These are phyloP conservation scores for Plasmodium ovale DNA, from an alignment of 169 alveolate genomes.

Conservation along the genomic window DNA sequence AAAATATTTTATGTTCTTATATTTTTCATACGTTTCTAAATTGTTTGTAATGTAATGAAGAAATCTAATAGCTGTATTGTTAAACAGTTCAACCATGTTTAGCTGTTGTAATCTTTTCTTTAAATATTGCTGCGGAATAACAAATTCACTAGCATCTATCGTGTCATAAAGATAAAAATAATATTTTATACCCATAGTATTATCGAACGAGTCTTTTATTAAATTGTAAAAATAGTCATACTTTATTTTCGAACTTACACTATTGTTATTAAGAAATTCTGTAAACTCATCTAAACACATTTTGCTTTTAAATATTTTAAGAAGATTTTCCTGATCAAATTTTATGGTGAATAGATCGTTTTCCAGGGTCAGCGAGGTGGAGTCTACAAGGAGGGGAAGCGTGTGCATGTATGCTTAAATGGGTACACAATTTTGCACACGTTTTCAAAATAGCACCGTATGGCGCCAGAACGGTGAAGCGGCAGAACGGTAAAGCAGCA, in stretches of 20 bases:
- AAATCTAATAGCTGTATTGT: conserved; percentile 54
- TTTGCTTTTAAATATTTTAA: conserved; percentile 55
- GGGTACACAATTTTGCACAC: neutral
- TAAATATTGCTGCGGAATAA: conserved; percentile 82
- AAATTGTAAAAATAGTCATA: conserved; percentile 51
- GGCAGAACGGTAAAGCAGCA: too few relatives aligned
- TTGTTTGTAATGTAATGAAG: conserved; percentile 68
- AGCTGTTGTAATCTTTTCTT: conserved; percentile 34
- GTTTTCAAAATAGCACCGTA: too few relatives aligned
- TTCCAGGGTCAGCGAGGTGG: conserved; percentile 35
- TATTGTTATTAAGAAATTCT: conserved; percentile 36
- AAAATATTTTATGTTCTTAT: conserved; percentile 50
- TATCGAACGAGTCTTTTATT: conserved; percentile 69
- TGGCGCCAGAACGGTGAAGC: too few relatives aligned
- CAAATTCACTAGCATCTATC: conserved; percentile 85
- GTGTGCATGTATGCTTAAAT: neutral
- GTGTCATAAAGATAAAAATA: conserved; percentile 85
- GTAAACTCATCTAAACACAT: conserved; percentile 43
- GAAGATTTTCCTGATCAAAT: conserved; percentile 53
- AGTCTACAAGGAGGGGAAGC: conserved; percentile 3
- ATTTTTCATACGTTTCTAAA: conserved; percentile 53
- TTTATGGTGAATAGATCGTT: conserved; percentile 65
- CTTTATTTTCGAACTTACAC: conserved; percentile 7
- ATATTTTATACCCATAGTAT: conserved; percentile 80
- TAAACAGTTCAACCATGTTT: conserved; percentile 64